Conservation (phyloP, 805 yeast genomes). For the Scheffersomyces coipomensis region DNA sequence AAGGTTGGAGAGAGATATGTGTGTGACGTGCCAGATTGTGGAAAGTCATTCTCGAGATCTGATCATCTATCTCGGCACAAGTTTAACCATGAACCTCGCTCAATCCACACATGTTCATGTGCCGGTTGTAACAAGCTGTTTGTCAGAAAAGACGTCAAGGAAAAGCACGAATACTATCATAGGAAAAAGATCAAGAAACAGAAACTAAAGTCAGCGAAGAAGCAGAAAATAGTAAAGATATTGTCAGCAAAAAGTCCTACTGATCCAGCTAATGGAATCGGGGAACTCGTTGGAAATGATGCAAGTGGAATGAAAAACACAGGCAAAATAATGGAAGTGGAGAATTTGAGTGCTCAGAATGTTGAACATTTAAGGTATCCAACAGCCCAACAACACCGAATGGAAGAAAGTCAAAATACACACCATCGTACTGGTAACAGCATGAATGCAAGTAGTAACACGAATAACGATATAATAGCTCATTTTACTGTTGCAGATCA, state of each 20-base stretch:
- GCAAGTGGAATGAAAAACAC: not conserved
- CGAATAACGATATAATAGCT: no score
- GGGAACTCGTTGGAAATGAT: not conserved
- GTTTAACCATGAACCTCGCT: conserved; percentile 44
- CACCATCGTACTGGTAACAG: no score
- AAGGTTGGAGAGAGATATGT: no score
- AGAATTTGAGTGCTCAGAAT: no score
- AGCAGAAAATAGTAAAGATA: not conserved
- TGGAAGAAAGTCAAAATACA: no score
- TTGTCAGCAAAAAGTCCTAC: no score
- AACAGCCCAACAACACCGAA: no score
- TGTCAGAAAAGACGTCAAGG: conserved; percentile 18
- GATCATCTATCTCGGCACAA: conserved; percentile 65
- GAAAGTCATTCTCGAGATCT: conserved; percentile 51
- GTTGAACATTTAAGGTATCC: no score
- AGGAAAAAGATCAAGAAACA: conserved; percentile 4
- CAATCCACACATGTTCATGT: conserved; percentile 12
- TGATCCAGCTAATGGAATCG: not conserved
- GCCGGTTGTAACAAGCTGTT: conserved; percentile 17
- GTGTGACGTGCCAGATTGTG: conserved; percentile 49
- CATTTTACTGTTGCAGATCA: no score
- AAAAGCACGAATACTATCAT: conserved; percentile 17
- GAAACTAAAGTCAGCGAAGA: not conserved
- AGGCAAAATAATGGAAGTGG: no score
- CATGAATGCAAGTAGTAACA: no score